Evolutionary conservation across 2,329 filamentous ascomycete genomes (phyloP).

Genomic region (Thielaviopsis euricoi): DNA sequence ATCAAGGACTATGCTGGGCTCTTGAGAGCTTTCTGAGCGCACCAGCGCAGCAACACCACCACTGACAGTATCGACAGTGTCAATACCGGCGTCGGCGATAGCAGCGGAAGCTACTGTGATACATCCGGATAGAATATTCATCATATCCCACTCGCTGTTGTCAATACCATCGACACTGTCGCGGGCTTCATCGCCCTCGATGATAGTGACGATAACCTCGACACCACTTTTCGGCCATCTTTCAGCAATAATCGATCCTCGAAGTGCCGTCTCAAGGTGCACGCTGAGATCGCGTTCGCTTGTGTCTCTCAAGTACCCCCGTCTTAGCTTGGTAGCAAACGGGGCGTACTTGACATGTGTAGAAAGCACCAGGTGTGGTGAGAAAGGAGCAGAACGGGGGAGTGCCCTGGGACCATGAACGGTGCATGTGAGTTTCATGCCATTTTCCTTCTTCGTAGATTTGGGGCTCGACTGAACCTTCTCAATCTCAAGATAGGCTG

Average conservation of each 20-base stretch:
- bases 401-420: constrained; percentile 87
- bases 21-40: constrained; percentile 18
- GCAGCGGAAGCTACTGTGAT: constrained; percentile 89
- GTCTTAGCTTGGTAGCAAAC: constrained; percentile 68
- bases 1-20: constrained; percentile 50
- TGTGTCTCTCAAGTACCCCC: constrained; percentile 73
- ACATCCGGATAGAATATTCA: constrained; percentile 82
- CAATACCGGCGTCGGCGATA: constrained; percentile 85
- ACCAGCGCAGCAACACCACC: constrained; percentile 81
- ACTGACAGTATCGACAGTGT: constrained; percentile 79
- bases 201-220: constrained; percentile 83
- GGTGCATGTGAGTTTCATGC: constrained; percentile 81
- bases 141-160: constrained; percentile 64
- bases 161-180: constrained; percentile 29
- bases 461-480: constrained; percentile 20
- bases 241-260: constrained; percentile 80
- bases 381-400: constrained; percentile 78
- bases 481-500: constrained; percentile 64
- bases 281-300: constrained; percentile 79
- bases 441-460: constrained; percentile 33
- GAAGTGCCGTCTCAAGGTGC: constrained; percentile 78
- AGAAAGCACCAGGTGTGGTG: constrained; percentile 76
- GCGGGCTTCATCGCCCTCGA: constrained; percentile 80
- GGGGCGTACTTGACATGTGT: constrained; percentile 95
- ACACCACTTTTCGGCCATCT: constrained; percentile 97